Percentiles rank a stretch among this genome's conserved stretches.
These are phyloP conservation scores for Gaillardinia entomophila DNA, from an alignment of 805 yeast species.

Conservation along the genomic window DNA sequence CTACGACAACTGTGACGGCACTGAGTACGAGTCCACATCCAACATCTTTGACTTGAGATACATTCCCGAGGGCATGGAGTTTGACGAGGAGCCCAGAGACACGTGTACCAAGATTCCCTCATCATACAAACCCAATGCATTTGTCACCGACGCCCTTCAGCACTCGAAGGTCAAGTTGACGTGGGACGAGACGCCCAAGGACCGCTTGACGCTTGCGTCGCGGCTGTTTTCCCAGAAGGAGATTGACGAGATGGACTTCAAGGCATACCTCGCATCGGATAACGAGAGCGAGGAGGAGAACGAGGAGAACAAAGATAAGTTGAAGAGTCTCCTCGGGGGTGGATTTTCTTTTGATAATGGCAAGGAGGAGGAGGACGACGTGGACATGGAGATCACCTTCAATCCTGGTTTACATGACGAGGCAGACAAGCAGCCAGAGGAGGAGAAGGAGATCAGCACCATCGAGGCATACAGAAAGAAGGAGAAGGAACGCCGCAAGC, in stretches of 20 bases:
- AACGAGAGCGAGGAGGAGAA: slow-evolving; percentile 52
- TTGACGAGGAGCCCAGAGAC: slow-evolving; percentile 69
- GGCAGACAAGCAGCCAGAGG: slow-evolving; percentile 19
- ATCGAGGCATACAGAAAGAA: slow-evolving; percentile 77
- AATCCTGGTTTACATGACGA: slow-evolving; percentile 72
- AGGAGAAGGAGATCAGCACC: slow-evolving; percentile 61
- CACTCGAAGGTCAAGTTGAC: slow-evolving; percentile 94
- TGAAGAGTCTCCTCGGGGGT: slow-evolving; percentile 51
- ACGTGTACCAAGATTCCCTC: slow-evolving; percentile 66
- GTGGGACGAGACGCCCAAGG: slow-evolving; percentile 98
- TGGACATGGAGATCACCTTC: slow-evolving; percentile 93
- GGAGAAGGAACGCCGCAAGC: slow-evolving; percentile 88
- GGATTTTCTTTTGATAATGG: slow-evolving; percentile 26
- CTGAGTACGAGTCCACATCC: slow-evolving; percentile 94
- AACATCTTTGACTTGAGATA: slow-evolving; percentile 89
- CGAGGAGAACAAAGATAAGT: slow-evolving; percentile 46
- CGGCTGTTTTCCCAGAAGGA: slow-evolving; percentile 86
- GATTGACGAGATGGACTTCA: slow-evolving; percentile 83
- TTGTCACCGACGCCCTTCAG: slow-evolving; percentile 92
- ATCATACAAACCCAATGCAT: slow-evolving; percentile 69
- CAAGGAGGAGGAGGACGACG: slow-evolving; percentile 48
- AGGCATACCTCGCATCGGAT: slow-evolving; percentile 85
- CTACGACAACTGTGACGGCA: slow-evolving; percentile 85
- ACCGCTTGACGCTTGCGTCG: slow-evolving; percentile 68
- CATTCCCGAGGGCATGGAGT: slow-evolving; percentile 88